phyloP scores from a whole-genome alignment of 345 rosid species.

The Boechera divaricarpa region DNA sequence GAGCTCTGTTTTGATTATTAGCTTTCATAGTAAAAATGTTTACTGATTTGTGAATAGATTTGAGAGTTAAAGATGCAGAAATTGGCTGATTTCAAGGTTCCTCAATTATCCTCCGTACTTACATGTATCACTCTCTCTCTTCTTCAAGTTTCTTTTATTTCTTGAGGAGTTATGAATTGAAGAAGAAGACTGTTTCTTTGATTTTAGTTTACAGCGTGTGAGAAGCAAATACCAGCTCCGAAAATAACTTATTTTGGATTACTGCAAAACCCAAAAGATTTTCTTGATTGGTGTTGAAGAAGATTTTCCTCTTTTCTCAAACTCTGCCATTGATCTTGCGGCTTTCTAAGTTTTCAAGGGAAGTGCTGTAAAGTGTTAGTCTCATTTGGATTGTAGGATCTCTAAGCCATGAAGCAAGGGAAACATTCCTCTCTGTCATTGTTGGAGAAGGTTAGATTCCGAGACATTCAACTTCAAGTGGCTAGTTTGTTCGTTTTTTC shows the following conservation, averaged over 20 bases:
- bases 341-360: background rate
- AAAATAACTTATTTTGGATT: constrained; percentile 92
- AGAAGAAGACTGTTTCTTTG: background rate
- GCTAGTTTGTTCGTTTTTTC: background rate
- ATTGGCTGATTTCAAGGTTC: constrained; percentile 85
- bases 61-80: constrained; percentile 66
- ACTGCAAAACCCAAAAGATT: constrained; percentile 68
- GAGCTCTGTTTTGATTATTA: constrained; percentile 1
- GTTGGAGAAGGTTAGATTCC: constrained; percentile 72
- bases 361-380: background rate
- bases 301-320: constrained; percentile 83
- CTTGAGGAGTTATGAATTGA: constrained; percentile 12
- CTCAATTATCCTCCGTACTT: constrained; percentile 96
- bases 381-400: constrained; percentile 61
- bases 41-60: constrained; percentile 19
- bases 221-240: constrained; percentile 89
- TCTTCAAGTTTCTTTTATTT: background rate
- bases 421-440: constrained; percentile 86
- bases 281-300: constrained; percentile 80
- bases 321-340: constrained; percentile 59
- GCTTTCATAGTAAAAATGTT: background rate
- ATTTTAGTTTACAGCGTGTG: constrained; percentile 86
- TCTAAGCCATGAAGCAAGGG: constrained; percentile 90
- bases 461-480: background rate
- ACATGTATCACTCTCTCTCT: constrained; percentile 60